These are phyloP conservation scores for Ichthyophthirius multifiliis DNA, from an alignment of 169 alveolate species.

Conservation along the genomic window DNA sequence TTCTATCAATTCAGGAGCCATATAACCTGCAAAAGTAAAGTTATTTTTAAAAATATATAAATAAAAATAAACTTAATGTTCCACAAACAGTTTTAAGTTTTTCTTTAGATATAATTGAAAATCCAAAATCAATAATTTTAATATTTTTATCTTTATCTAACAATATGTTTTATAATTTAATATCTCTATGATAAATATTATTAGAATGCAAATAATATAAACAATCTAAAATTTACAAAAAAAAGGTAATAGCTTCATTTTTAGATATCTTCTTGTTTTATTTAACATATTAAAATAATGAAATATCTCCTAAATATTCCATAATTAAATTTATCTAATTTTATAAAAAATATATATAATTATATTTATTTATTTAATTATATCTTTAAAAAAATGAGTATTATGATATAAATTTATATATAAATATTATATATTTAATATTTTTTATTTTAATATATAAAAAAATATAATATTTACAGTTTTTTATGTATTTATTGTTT, in stretches of 20 bases:
- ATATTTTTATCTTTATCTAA: slow-evolving; percentile 64
- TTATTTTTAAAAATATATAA: no score
- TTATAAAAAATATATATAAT: no score
- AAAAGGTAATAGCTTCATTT: slow-evolving; percentile 58
- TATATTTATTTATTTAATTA: no score
- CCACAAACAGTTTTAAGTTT: slow-evolving; percentile 56
- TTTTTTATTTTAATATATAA: no score
- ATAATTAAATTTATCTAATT: slow-evolving; percentile 48
- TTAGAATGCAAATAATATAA: slow-evolving; percentile 49
- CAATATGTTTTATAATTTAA: slow-evolving; percentile 67
- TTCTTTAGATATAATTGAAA: slow-evolving; percentile 55
- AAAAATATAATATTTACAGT: background rate
- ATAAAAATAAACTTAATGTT: no score
- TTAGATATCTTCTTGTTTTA: slow-evolving; percentile 64
- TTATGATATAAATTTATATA: no score
- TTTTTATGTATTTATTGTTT: slow-evolving; percentile 50
- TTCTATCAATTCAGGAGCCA: slow-evolving; percentile 57
- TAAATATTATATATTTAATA: no score
- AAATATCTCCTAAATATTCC: slow-evolving; percentile 47
- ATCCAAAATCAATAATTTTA: slow-evolving; percentile 88
- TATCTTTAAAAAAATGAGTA: no score
- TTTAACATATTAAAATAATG: slow-evolving; percentile 39
- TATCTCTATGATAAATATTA: slow-evolving; percentile 65
- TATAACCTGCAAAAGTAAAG: no score
- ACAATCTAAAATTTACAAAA: slow-evolving; percentile 54